Percentiles rank a stretch among this genome's conserved stretches.
These are phyloP conservation scores for Fragaria nilgerrensis DNA, from an alignment of 306 rosid genomes.

Conservation along the genomic window DNA sequence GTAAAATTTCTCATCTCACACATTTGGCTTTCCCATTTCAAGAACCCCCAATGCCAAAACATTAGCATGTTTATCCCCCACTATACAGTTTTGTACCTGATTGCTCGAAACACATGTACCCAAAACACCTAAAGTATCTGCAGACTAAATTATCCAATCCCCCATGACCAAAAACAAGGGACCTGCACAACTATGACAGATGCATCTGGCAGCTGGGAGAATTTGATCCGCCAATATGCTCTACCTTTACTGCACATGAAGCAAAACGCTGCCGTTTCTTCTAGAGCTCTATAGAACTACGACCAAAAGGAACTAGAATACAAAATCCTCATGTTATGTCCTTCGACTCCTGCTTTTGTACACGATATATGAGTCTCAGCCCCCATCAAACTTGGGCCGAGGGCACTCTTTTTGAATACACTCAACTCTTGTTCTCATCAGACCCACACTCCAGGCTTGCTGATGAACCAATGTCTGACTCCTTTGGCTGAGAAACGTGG, in stretches of 20 bases:
- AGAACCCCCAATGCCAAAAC: constrained; percentile 23
- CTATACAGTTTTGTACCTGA: constrained; percentile 57
- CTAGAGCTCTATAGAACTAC: constrained; percentile 40
- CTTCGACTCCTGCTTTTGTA: constrained; percentile 45
- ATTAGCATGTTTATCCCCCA: constrained; percentile 20
- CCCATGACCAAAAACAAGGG: constrained; percentile 36
- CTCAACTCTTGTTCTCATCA: constrained; percentile 32
- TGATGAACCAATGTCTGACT: constrained; percentile 30
- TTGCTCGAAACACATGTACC: constrained; percentile 25
- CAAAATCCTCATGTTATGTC: constrained; percentile 44
- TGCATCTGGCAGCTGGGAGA: constrained; percentile 22
- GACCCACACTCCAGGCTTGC: constrained; percentile 36
- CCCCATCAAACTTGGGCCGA: constrained; percentile 24
- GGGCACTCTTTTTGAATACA: constrained; percentile 29
- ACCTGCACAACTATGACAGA: constrained; percentile 8
- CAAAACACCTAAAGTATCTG: constrained; percentile 27
- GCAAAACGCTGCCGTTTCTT: constrained; percentile 40
- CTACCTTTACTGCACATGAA: constrained; percentile 37
- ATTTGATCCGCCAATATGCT: constrained; percentile 26
- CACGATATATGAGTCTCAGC: constrained; percentile 36
- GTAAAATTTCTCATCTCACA: constrained; percentile 12
- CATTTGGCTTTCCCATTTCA: constrained; percentile 27
- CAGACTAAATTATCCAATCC: constrained; percentile 28
- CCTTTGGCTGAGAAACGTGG: constrained; percentile 42
- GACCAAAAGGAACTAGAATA: constrained; percentile 33